These are phyloP conservation scores for Lactifluus piperatus DNA, from an alignment of 768 basidiomycete species.

Conservation along the genomic window DNA sequence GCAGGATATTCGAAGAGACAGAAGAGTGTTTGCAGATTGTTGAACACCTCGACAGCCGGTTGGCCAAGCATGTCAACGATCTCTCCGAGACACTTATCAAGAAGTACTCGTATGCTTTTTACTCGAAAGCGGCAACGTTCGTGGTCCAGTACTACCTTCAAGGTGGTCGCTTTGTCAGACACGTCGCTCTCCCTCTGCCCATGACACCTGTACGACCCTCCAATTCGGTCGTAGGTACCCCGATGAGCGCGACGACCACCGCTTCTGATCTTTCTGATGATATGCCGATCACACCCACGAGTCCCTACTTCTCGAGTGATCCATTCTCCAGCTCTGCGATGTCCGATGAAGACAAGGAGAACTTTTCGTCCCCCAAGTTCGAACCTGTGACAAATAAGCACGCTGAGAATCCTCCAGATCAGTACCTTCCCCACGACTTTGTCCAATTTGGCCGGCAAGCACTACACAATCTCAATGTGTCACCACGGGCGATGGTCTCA, in stretches of 20 bases:
- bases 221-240: conserved; percentile 54
- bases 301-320: conserved; percentile 47
- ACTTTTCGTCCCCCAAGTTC: conserved; percentile 48
- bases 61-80: conserved; percentile 83
- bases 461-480: conserved; percentile 69
- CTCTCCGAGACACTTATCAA: conserved; percentile 94
- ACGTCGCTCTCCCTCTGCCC: conserved; percentile 42
- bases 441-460: conserved; percentile 70
- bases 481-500: conserved; percentile 48
- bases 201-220: conserved; percentile 51
- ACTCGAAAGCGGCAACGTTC: conserved; percentile 90
- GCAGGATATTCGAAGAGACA: conserved; percentile 76
- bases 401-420: conserved; percentile 60
- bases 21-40: conserved; percentile 79
- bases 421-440: conserved; percentile 75
- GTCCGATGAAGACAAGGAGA: conserved; percentile 76
- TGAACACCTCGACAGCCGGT: conserved; percentile 74
- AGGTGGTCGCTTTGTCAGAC: conserved; percentile 64
- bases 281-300: conserved; percentile 75
- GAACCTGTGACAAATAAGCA: conserved; percentile 68
- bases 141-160: conserved; percentile 92
- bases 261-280: conserved; percentile 74
- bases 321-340: conserved; percentile 51
- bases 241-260: conserved; percentile 64
- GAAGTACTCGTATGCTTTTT: conserved; percentile 97